Evolutionary conservation across 768 basidiomycete genomes (phyloP), one percentile per base, ranked within the genome.

Genomic region (Russula griseocarnosa): DNA sequence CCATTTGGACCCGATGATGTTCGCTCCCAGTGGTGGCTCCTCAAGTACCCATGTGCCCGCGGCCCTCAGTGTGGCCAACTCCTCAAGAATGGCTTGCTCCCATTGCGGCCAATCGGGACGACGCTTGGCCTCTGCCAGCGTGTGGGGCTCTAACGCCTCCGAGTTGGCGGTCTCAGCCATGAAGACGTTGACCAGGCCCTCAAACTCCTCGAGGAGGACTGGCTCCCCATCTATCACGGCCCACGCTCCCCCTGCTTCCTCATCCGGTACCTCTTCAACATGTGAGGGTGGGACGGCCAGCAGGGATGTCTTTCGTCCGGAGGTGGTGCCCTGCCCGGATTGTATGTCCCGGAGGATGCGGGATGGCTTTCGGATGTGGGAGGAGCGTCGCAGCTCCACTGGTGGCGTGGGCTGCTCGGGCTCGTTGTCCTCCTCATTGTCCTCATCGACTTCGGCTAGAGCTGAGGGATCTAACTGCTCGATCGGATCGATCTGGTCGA

Each of bases 1-100:
- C 70, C 72, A 76, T 13, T 68, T 66, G 1, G 58, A 63, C 11
- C 61, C 51, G 11, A 70, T 57, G 11, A 58, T 18, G 6, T 55
- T 55, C 0, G 34, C 42, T 14, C 53, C 54, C 0, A 22, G 34
- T 0, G 47, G 63, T 3, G 46, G 16, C 0, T 54, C 11, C 11
- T 49, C 46, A 0, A 60, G 49, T 0, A n/a, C 8, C 59, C 54
- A 60, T 0, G 57, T 54, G 1, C 26, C 22, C 1, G 34, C 34
- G 1, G 18, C 53, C 5, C 14, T n/a, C 53, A 54, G 7, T 5
- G 34, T 34, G 8, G 53, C 53, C 3, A 54, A 6, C 34, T 36
- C 32, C n/a, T 54, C 18, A 2, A 11, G 4, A 0, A 36, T 54
- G 11, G 53, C 36, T 4, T 22, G 38, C 24, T 42, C 42, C 42